These are phyloP conservation scores for Gyrodon lividus DNA, from an alignment of 768 basidiomycete species.

Conservation along the genomic window DNA sequence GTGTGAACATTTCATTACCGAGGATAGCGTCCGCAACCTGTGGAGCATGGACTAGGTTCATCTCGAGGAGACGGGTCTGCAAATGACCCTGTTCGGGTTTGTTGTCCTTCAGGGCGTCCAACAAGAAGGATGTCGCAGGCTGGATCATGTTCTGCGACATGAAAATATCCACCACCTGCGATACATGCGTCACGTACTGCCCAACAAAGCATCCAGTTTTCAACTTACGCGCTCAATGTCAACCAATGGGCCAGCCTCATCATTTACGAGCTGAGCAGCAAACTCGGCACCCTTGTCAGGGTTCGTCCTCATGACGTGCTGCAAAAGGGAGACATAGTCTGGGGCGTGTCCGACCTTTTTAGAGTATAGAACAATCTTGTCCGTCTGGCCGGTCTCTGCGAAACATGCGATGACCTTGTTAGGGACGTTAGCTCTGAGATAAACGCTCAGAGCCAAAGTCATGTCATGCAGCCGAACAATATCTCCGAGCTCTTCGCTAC, in stretches of 20 bases:
- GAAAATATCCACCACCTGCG: conserved; percentile 93
- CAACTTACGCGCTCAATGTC: conserved; percentile 82
- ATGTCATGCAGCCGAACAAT: conserved; percentile 93
- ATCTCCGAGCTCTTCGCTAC: conserved; percentile 97
- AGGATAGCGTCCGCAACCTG: conserved; percentile 99
- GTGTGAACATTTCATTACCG: conserved; percentile 96
- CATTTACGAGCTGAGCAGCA: conserved; percentile 90
- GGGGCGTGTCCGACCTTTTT: conserved; percentile 96
- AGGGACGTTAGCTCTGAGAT: conserved; percentile 94
- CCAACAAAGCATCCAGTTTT: background rate
- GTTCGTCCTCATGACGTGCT: conserved; percentile 94
- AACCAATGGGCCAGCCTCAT: conserved; percentile 88
- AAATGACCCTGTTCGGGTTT: conserved; percentile 94
- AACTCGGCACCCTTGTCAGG: conserved; percentile 99
- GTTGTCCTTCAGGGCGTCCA: conserved; percentile 98
- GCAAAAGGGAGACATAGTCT: conserved; percentile 88
- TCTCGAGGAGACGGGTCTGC: conserved; percentile 94
- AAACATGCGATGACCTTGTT: conserved; percentile 99
- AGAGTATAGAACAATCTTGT: conserved; percentile 96
- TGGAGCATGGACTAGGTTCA: conserved; percentile 96
- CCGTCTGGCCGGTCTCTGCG: conserved; percentile 96
- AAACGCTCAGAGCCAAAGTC: conserved; percentile 96
- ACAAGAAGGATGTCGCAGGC: conserved; percentile 94
- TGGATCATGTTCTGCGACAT: conserved; percentile 99
- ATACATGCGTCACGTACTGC: background rate